Evolutionary conservation across 2,329 filamentous ascomycete genomes (phyloP), one percentile per base, ranked within the genome.

Genomic region (Fonsecaea erecta): DNA sequence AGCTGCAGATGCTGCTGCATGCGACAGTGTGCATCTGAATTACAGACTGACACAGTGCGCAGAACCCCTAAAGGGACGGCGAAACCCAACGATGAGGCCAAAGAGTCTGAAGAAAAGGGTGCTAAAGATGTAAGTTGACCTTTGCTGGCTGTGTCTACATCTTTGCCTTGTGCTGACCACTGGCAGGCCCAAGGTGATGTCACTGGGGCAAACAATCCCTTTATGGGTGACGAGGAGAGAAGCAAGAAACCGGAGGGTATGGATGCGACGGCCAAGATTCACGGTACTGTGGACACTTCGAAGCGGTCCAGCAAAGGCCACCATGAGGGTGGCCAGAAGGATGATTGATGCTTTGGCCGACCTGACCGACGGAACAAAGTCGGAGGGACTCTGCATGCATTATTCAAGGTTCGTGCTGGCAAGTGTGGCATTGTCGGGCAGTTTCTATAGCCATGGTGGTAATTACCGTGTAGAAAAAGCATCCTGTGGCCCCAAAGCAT

Each of bases 171-270:
- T 37, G 62, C 63, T 65, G 18, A 68, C 48, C 12, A 16, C 34
- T 59, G 6, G 16, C 62, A 71, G 68, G 51, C 64, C 53, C 56
- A 65, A 43, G 65, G 63, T 14, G 63, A 71, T 46, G 37, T 57
- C 1, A 65, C 67, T 21, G 64, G 67, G 9, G 64, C 69, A 83
- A 87, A 75, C 77, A 82, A 72, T 74, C 80, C 81, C 46, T 77
- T 79, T 66, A 76, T 77, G 65, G 75, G 78, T 48, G 75, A 81
- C 56, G 71, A 77, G 5, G 77, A 78, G 37, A 83, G 83, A 77
- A 84, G 81, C 73, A 82, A 81, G 73, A 88, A 87, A 78, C 76
- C 78, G n/a, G 85, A 88, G 75, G 85, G 84, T 32, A 75, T 78
- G 57, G 81, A 81, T 32, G 85, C 87, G 54, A 81, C 83, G 11